These are phyloP conservation scores for Crithidia acanthocephali DNA, from an alignment of 208 protist genomes.

Conservation along the genomic window DNA sequence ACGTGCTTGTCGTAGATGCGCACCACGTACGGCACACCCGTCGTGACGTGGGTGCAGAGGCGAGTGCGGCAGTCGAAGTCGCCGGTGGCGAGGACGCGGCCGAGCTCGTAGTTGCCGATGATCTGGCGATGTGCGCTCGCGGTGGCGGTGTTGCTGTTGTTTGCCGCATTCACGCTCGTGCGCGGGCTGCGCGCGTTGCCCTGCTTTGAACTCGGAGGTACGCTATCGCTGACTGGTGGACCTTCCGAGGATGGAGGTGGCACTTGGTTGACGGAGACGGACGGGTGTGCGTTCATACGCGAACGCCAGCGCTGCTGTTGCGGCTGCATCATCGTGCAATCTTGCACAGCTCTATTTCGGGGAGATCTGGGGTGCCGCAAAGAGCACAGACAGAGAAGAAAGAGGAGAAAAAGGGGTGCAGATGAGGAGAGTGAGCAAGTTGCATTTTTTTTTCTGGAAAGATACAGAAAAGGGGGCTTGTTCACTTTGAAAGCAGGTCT, in stretches of 20 bases:
- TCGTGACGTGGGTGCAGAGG: constrained; percentile 81
- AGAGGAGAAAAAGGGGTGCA: too few species aligned
- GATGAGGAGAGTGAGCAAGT: too few species aligned
- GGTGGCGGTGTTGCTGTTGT: neutral
- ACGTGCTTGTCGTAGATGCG: constrained; percentile 84
- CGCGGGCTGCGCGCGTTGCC: neutral
- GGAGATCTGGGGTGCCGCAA: too few species aligned
- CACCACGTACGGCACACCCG: constrained; percentile 78
- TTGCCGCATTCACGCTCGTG: neutral
- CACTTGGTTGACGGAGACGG: neutral
- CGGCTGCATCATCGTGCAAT: neutral
- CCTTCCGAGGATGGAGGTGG: neutral
- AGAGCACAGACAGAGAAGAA: too few species aligned
- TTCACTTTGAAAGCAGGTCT: too few species aligned
- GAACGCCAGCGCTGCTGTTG: constrained; percentile 8
- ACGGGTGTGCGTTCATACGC: neutral
- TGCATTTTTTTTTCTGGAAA: too few species aligned
- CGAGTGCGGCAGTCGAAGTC: constrained; percentile 88
- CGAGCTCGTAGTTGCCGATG: constrained; percentile 89
- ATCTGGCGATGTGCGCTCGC: constrained; percentile 41
- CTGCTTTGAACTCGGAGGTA: too few species aligned
- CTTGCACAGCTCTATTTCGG: too few species aligned
- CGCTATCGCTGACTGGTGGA: neutral
- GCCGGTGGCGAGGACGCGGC: constrained; percentile 72
- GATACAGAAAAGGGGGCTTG: too few species aligned